Base-by-base conservation (phyloP, 2,329 filamentous ascomycete genomes). In the Sporothrix curviconia region DNA sequence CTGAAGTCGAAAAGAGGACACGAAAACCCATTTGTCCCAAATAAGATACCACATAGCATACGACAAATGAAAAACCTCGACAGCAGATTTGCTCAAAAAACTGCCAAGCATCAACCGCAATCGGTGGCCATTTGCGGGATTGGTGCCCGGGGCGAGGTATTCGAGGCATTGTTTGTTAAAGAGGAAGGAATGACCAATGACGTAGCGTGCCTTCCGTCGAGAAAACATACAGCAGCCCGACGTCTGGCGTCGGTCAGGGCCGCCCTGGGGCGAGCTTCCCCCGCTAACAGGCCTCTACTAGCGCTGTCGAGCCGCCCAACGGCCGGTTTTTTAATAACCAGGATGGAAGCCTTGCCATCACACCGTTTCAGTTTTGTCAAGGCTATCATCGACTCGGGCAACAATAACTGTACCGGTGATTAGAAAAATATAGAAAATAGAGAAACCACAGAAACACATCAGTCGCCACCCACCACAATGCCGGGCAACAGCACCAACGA, bases 401-500 rank as follows among this genome's bases (percentile, higher is more conserved):
- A 17, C 28, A 30, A 32, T 14, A 32, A 7, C 15, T 28, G 15
- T 15, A 15, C n/a, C n/a, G n/a, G n/a, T n/a, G n/a, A n/a, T n/a
- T n/a, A n/a, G n/a, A n/a, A n/a, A n/a, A n/a, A n/a, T n/a, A n/a
- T n/a, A n/a, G n/a, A n/a, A n/a, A n/a, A n/a, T n/a, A n/a, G n/a
- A n/a, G n/a, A n/a, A n/a, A n/a, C n/a, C n/a, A n/a, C n/a, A n/a
- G n/a, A n/a, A n/a, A n/a, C n/a, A n/a, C n/a, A 12, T 5, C 36
- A 37, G 15, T 14, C 4, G 11, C 12, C 36, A 8, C 15, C 12
- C 17, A 19, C 25, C n/a, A 4, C 25, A 17, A 30, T 4, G 7
- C 37, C 37, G 34, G 7, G 19, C 2, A 51, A 28, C 19, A n/a
- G 34, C 4, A 7, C 34, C 34, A 19, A 39, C 59, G 74, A 81